phyloP scores from a whole-genome alignment of 1,284 basidiomycete genomes.

The Trichosporon faecale region DNA sequence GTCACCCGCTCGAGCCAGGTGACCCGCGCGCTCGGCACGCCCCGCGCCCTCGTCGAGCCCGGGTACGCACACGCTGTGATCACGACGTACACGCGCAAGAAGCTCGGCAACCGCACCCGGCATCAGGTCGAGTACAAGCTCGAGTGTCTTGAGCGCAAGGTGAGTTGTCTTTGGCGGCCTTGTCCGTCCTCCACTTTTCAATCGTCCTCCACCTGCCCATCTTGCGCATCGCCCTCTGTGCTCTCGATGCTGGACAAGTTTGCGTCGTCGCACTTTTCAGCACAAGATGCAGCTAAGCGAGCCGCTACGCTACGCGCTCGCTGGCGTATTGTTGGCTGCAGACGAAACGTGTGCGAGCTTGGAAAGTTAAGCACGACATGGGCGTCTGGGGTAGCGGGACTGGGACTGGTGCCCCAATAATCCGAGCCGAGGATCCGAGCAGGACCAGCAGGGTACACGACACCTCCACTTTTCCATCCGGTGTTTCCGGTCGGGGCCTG shows the following conservation, averaged over 20 bases:
- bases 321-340: not conserved
- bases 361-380: not conserved
- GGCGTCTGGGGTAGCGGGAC: not conserved
- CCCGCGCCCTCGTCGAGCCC: conserved; percentile 20
- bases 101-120: conserved; percentile 1
- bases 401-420: not conserved
- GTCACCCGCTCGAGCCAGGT: conserved; percentile 1
- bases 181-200: not conserved
- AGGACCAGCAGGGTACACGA: not conserved
- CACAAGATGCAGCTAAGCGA: no score
- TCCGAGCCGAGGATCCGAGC: not conserved
- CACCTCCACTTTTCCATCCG: not conserved
- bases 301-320: not conserved
- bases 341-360: not conserved
- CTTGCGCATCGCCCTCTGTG: not conserved
- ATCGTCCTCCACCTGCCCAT: not conserved
- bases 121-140: conserved; percentile 37
- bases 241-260: not conserved
- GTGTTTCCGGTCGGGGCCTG: not conserved
- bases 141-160: conserved; percentile 34
- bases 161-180: conserved; percentile 14
- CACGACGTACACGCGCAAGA: conserved; percentile 11
- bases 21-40: conserved; percentile 16
- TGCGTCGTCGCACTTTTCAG: no score
- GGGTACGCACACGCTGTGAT: conserved; percentile 24